Evolutionary conservation across 805 yeast species (phyloP), one percentile per base, ranked within the genome.

Genomic region (Suhomyces faveliae): DNA sequence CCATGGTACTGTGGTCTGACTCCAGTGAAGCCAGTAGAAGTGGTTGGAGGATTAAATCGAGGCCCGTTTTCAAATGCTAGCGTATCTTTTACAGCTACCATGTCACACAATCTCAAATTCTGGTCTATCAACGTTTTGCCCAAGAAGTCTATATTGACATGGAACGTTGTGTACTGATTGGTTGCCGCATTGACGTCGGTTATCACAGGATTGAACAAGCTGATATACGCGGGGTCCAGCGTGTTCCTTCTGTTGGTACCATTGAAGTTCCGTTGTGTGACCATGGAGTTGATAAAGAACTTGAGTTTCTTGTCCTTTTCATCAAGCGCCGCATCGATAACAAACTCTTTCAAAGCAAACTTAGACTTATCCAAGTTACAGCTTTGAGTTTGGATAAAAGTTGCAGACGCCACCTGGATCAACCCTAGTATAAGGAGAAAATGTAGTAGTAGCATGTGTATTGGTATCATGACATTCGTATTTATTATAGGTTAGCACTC

Each of bases 141-240:
- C 60, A 69, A 66, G 54, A 73, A 78, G 41, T 66, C 67, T 7
- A 78, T 60, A 30, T 67, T 64, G 10, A 76, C 74, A 45, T 76
- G 79, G 38, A 79, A 58, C 1, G 81, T 76, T 8, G 83, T 77
- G 56, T 61, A 78, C 51, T 62, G 68, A 58, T 78, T 77, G 1
- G 82, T 73, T 3, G 71, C 60, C 1, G 52, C 9, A 53, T 79
- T 71, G 25, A 77, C 76, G 50, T 79, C 83, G 11, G 64, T 53
- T 8, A 78, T 70, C 3, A 63, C 46, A 12, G 51, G 51, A 12
- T 46, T 21, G 21, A 41, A 40, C 24, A 43, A 29, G n/a, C 45
- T 37, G 40, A 23, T 17, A 20, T 42, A 30, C 12, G 37, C 44
- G 10, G 43, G 46, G 23, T 22, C 40, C 15, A 8, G 13, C 2